Percentiles rank a stretch among this genome's conserved stretches.
phyloP scores from a whole-genome alignment of 495 filamentous ascomycete species.

The Clohesyomyces aquaticus region DNA sequence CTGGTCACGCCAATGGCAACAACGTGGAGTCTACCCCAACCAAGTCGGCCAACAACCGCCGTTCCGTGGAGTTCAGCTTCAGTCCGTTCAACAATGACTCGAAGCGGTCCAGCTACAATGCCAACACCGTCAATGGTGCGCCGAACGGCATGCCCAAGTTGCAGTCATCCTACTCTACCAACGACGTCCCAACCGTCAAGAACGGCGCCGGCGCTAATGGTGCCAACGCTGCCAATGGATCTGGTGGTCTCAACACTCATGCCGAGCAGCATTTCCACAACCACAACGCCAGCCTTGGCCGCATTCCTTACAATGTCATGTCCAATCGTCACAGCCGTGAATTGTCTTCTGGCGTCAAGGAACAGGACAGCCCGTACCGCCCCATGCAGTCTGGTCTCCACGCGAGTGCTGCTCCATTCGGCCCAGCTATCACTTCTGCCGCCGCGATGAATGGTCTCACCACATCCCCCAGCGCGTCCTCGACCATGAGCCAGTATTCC shows the following conservation, averaged over 20 bases:
- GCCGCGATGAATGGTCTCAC: conserved; percentile 15
- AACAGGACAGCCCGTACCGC: conserved; percentile 48
- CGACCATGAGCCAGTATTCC: conserved; percentile 44
- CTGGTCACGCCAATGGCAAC: conserved; percentile 35
- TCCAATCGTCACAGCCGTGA: conserved; percentile 70
- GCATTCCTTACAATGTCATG: conserved; percentile 67
- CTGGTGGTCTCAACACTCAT: conserved; percentile 61
- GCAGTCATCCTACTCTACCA: conserved; percentile 86
- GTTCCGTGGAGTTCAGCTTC: conserved; percentile 55
- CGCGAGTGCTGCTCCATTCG: conserved; percentile 73
- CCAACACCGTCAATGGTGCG: conserved; percentile 57
- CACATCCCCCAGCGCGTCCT: conserved; percentile 29
- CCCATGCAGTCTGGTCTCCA: conserved; percentile 73
- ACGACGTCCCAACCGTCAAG: conserved; percentile 88
- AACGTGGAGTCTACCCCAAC: conserved; percentile 39
- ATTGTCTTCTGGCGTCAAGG: conserved; percentile 54
- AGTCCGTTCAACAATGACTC: conserved; percentile 34
- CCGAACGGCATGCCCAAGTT: conserved; percentile 61
- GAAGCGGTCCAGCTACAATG: conserved; percentile 49
- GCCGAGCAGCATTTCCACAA: conserved; percentile 81
- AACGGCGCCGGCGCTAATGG: conserved; percentile 55
- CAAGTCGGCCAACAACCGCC: conserved; percentile 60
- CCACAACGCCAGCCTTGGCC: conserved; percentile 78
- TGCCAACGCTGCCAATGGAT: conserved; percentile 47
- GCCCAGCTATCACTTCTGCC: conserved; percentile 48